A percentile compares a stretch with the other conserved stretches of the same genome.
Conservation (phyloP, 805 yeast species). For the Cyberlindnera nakhonratchasimensis region DNA sequence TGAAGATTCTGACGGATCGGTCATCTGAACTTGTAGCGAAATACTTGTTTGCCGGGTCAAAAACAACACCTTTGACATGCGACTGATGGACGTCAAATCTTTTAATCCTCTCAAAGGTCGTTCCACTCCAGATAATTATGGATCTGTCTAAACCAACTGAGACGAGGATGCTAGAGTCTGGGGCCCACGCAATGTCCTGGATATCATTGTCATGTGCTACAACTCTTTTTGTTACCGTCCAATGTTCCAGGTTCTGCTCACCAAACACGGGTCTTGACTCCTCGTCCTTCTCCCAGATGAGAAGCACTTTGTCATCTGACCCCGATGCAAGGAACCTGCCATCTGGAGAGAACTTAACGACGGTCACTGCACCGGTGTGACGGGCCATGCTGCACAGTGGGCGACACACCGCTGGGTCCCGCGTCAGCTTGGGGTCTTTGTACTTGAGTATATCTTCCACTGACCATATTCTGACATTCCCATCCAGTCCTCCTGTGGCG, state of each 20-base stretch:
- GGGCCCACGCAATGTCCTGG: conserved; percentile 98
- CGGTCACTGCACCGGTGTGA: conserved; percentile 96
- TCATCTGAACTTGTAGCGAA: conserved; percentile 98
- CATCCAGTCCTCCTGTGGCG: conserved; percentile 94
- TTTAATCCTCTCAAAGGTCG: conserved; percentile 84
- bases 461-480: conserved; percentile 90
- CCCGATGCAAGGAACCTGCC: conserved; percentile 92
- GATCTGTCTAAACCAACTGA: conserved; percentile 94
- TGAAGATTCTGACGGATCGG: conserved; percentile 80
- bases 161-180: conserved; percentile 85
- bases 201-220: conserved; percentile 98
- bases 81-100: conserved; percentile 91
- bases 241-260: conserved; percentile 78
- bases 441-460: conserved; percentile 48
- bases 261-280: conserved; percentile 60
- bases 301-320: conserved; percentile 86
- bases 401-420: conserved; percentile 34
- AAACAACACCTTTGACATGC: conserved; percentile 93
- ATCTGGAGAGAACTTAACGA: conserved; percentile 87
- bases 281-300: conserved; percentile 92
- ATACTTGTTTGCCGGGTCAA: conserved; percentile 97
- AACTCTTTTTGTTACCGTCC: conserved; percentile 89
- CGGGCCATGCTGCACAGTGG: conserved; percentile 90
- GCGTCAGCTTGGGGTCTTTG: conserved; percentile 21
- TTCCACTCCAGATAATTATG: conserved; percentile 90